phyloP scores from a whole-genome alignment of 352 stramenopile species.

The Globisporangium recalcitrans region DNA sequence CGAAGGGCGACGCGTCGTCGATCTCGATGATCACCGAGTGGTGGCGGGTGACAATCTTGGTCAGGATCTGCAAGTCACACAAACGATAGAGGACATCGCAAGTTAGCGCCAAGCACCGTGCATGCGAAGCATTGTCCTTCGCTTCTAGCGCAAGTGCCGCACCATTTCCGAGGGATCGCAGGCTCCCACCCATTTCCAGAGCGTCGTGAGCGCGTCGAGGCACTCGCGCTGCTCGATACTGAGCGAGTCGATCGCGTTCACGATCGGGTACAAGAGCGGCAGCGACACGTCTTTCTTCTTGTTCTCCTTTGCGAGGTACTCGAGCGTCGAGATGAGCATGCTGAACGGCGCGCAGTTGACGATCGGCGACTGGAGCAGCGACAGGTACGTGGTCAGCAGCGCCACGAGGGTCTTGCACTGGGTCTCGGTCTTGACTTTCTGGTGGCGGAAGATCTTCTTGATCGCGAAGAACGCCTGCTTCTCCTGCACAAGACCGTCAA shows the following conservation, averaged over 20 bases:
- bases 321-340: slow-evolving; percentile 57
- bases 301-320: slow-evolving; percentile 42
- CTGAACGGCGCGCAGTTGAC: slow-evolving; percentile 42
- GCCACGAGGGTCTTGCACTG: slow-evolving; percentile 37
- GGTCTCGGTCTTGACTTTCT: slow-evolving; percentile 24
- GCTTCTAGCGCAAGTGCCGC: slow-evolving; percentile 3
- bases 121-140: neutral
- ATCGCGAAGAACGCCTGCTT: slow-evolving; percentile 44
- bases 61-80: slow-evolving; percentile 25
- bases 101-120: neutral
- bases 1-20: slow-evolving; percentile 5
- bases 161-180: slow-evolving; percentile 40
- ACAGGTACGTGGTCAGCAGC: slow-evolving; percentile 43
- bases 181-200: slow-evolving; percentile 40
- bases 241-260: slow-evolving; percentile 67
- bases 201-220: slow-evolving; percentile 55
- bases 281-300: slow-evolving; percentile 22
- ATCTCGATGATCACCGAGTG: slow-evolving; percentile 41
- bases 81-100: neutral
- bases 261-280: slow-evolving; percentile 55
- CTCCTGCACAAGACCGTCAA: slow-evolving; percentile 55
- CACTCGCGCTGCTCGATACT: slow-evolving; percentile 67
- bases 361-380: slow-evolving; percentile 36
- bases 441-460: slow-evolving; percentile 46
- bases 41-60: slow-evolving; percentile 32